These are phyloP conservation scores for Clavaria fumosa DNA, from an alignment of 768 basidiomycete genomes.

Conservation along the genomic window DNA sequence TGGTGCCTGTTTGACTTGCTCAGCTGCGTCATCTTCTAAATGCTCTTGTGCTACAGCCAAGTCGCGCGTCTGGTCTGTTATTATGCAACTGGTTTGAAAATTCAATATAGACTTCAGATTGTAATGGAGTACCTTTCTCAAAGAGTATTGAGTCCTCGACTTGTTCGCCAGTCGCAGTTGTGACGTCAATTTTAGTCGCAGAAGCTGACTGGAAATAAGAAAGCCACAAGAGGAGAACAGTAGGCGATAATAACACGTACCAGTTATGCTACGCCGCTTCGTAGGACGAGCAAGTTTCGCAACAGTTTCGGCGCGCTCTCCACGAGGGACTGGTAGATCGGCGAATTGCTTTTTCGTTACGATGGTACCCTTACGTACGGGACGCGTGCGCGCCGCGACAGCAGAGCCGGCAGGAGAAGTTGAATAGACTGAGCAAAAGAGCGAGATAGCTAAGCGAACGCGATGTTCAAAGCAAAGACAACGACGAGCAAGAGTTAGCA, in stretches of 20 bases:
- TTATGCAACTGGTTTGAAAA: no score
- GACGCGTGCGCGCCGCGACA: no score
- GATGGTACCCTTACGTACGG: no score
- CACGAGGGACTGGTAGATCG: constrained; percentile 58
- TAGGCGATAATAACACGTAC: not conserved
- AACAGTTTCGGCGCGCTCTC: constrained; percentile 29
- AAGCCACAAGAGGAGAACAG: constrained; percentile 4
- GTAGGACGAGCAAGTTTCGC: constrained; percentile 25
- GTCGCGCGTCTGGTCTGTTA: no score
- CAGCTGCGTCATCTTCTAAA: not conserved
- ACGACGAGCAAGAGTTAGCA: no score
- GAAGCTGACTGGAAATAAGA: not conserved
- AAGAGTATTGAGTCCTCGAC: not conserved
- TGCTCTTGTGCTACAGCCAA: not conserved
- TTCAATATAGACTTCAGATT: no score
- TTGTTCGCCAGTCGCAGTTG: not conserved
- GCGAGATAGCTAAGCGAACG: no score
- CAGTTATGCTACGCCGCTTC: not conserved
- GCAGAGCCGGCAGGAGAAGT: no score
- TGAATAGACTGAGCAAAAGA: no score
- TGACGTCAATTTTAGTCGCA: no score
- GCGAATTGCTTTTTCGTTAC: constrained; percentile 35
- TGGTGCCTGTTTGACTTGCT: not conserved
- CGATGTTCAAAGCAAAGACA: no score
- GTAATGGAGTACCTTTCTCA: no score